Evolutionary conservation across 306 rosid genomes (phyloP).

Genomic region (Sindora glabra): DNA sequence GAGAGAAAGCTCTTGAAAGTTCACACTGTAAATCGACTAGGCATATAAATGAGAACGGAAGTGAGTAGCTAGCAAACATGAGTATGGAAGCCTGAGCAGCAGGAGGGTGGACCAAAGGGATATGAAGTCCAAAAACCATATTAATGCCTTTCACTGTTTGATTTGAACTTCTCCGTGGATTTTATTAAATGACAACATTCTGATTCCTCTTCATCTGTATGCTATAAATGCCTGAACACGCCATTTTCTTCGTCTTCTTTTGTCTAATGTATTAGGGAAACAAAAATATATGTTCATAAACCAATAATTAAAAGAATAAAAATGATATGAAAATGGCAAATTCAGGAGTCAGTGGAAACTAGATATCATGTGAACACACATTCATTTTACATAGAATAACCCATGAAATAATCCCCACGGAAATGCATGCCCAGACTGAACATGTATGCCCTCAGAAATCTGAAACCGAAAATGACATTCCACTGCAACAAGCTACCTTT

Average conservation of each 20-base stretch:
- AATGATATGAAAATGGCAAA: slow-evolving; percentile 20
- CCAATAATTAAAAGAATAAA: not conserved
- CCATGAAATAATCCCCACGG: slow-evolving; percentile 60
- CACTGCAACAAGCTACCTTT: slow-evolving; percentile 82
- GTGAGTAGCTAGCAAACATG: too few relatives aligned
- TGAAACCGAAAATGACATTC: slow-evolving; percentile 77
- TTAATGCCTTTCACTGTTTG: not conserved
- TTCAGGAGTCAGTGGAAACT: slow-evolving; percentile 21
- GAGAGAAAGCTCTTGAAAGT: too few relatives aligned
- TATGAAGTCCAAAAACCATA: not conserved
- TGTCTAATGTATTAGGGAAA: not conserved
- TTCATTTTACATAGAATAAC: slow-evolving; percentile 7
- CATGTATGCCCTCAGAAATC: slow-evolving; percentile 32
- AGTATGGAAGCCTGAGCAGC: too few relatives aligned
- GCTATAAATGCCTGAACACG: not conserved
- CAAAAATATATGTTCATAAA: not conserved
- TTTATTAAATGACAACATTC: not conserved
- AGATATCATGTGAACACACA: slow-evolving; percentile 20
- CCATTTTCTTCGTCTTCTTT: not conserved
- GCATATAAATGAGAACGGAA: too few relatives aligned
- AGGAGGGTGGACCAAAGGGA: not conserved
- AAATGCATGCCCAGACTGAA: slow-evolving; percentile 54
- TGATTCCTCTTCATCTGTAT: not conserved
- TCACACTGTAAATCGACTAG: too few relatives aligned
- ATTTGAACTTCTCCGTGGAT: not conserved